Base-by-base conservation (phyloP, 208 protist genomes). In the Novymonas esmeraldas region DNA sequence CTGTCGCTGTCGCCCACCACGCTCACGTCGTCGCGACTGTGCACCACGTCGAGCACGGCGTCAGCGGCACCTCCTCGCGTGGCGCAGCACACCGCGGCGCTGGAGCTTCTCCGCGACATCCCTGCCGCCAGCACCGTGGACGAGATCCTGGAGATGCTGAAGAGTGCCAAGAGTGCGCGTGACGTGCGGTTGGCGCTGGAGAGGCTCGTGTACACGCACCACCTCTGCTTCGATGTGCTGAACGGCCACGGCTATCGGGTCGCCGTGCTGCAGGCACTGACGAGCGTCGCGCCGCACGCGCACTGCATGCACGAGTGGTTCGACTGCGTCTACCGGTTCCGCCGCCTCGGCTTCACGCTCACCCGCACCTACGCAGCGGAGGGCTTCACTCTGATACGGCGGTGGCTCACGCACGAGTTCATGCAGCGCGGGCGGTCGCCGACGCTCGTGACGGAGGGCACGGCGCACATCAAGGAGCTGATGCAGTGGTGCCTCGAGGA, bases 221-320 rank as follows among this genome's bases (percentile, higher is more conserved):
- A 81, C 51, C 73, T 96, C 2, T 90, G 82, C 50, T 80, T 80
- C 33, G 91, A 96, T 59, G 55, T 89, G 24, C 65, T 94, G 20
- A 96, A 96, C 70, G 91, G 91, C 18, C 88, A 94, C 56, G 89
- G 87, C 6, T 96, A 81, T 70, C 86, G 91, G 16, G 91, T 94
- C 45, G 63, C 76, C 3, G 73, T 94, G 10, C 55, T 96, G 59
- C 87, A 90, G 62, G 42, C 84, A 39, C 68, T 96, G 31, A 93
- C 88, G 2, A 63, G 48, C 39, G 76, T 82, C 1, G 88, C 84
- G 0, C 79, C 84, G 24, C 81, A 80, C 28, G 81, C 65, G 11
- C 56, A 76, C 24, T 78, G 74, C 50, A 77, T 93, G 70, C 39
- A 81, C 50, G 88, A 92, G 74, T 94, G 88, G 88, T 92, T 90